These are phyloP conservation scores for Gryganskiella cystojenkinii DNA, from an alignment of 192 early-diverging fungal species.

Conservation along the genomic window DNA sequence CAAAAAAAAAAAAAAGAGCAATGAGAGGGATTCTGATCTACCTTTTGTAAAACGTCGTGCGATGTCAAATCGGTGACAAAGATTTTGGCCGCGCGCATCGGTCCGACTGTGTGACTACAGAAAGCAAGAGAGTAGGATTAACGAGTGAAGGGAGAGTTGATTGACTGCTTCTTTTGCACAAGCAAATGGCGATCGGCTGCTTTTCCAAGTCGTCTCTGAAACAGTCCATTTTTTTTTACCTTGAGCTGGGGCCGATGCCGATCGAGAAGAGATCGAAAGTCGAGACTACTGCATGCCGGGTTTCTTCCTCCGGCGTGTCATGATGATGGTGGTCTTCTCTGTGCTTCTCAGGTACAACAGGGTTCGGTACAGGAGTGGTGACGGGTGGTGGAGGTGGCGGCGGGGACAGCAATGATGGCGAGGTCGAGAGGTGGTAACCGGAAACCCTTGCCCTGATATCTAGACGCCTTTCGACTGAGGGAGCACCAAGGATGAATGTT, in stretches of 20 bases:
- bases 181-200: neutral
- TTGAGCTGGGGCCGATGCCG: slow-evolving; percentile 93
- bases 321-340: neutral
- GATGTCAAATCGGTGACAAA: slow-evolving; percentile 88
- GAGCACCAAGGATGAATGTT: too few species aligned
- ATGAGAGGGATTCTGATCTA: slow-evolving; percentile 30
- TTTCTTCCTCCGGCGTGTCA: slow-evolving; percentile 32
- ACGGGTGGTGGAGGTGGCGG: slow-evolving; percentile 10
- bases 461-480: too few species aligned
- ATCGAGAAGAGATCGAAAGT: slow-evolving; percentile 97
- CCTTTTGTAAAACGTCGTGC: slow-evolving; percentile 70
- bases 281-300: slow-evolving; percentile 85
- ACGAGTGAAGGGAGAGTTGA: neutral
- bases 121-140: neutral
- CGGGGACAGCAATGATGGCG: slow-evolving; percentile 23
- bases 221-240: slow-evolving; percentile 25
- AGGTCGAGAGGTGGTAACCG: slow-evolving; percentile 26
- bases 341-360: slow-evolving; percentile 30
- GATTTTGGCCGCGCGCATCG: slow-evolving; percentile 96
- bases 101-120: slow-evolving; percentile 87
- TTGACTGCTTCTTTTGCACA: neutral
- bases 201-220: neutral
- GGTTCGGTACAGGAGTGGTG: slow-evolving; percentile 45
- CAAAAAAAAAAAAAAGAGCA: neutral
- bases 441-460: too few species aligned